Evolutionary conservation across 768 basidiomycete genomes (phyloP).

Genomic region (Hydnomerulius pinastri): DNA sequence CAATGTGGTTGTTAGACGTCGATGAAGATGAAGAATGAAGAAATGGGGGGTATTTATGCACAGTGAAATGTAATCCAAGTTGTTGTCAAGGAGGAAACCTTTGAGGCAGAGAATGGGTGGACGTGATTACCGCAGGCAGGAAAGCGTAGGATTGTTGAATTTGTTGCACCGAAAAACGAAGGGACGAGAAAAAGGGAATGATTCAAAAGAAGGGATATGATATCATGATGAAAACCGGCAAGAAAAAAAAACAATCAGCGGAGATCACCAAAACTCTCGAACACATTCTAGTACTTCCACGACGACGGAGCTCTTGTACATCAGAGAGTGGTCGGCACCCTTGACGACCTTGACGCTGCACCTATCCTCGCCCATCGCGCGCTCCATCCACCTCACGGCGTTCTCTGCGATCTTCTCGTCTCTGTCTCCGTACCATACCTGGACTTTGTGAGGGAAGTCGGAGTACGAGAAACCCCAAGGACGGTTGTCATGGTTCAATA

Average conservation of each 20-base stretch:
- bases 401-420: conserved; percentile 94
- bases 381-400: conserved; percentile 92
- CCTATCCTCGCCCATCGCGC: conserved; percentile 69
- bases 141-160: neutral
- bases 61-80: conserved; percentile 20
- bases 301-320: conserved; percentile 89
- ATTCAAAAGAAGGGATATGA: conserved; percentile 15
- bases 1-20: conserved; percentile 14
- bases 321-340: conserved; percentile 89
- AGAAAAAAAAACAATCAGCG: neutral
- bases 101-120: conserved; percentile 7
- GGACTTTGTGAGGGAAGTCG: conserved; percentile 72
- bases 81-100: conserved; percentile 4
- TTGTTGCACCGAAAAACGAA: conserved; percentile 20
- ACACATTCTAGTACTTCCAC: conserved; percentile 81
- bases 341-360: conserved; percentile 82
- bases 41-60: conserved; percentile 8
- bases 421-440: conserved; percentile 90
- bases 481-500: conserved; percentile 86
- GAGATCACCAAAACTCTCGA: conserved; percentile 52
- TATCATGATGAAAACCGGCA: conserved; percentile 1
- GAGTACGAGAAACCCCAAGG: conserved; percentile 91
- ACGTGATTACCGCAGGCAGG: conserved; percentile 9
- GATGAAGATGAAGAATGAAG: conserved; percentile 13
- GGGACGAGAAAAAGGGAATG: conserved; percentile 14